Base-by-base conservation (phyloP, 225 moss, liverwort and hornwort genomes). In the Bryoerythrophyllum caledonicum region DNA sequence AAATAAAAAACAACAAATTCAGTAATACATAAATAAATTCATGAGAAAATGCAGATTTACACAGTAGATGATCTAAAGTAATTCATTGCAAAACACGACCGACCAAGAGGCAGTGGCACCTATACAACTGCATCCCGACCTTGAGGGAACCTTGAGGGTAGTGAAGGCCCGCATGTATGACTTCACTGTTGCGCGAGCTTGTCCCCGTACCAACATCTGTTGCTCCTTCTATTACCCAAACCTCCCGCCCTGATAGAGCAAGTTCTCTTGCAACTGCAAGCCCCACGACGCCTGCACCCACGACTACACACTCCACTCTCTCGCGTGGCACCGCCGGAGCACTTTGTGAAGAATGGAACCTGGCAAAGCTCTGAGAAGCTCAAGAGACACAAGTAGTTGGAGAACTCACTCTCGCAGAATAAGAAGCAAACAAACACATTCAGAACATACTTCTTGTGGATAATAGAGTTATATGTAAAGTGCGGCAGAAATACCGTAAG, bases 101-200 rank as follows among this genome's bases (percentile, higher is more conserved):
- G 59, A 81, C 70, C 30, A 74, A 77, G 71, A 77, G 81, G 53
- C 30, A 58, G 41, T 76, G 25, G 72, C 79, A 76, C 77, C 67
- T 80, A 55, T 67, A 77, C 38, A 77, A 63, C 67, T 68, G 73
- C 81, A 62, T 80, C 61, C 82, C 72, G 78, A 96, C 93, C 97
- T 99, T 99, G 41, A 99, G 80, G 71, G 94, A 99, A 71, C 97
- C 93, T 57, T 72, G 82, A 48, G 86, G 91, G 75, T 95, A 91
- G 82, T 99, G 84, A 23, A 95, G 85, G 67, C 97, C 97, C 41
- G 94, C 97, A 81, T 99, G 97, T 79, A 95, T 88, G 73, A 99
- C 97, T 76, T 99, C 97, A 75, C 97, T 99, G 71, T 88, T 94
- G 74, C 97, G 90, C 19, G 97, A 91, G 89, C 97, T 99, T 17